phyloP scores from a whole-genome alignment of 2,329 filamentous ascomycete species.

The Calonectria montana region DNA sequence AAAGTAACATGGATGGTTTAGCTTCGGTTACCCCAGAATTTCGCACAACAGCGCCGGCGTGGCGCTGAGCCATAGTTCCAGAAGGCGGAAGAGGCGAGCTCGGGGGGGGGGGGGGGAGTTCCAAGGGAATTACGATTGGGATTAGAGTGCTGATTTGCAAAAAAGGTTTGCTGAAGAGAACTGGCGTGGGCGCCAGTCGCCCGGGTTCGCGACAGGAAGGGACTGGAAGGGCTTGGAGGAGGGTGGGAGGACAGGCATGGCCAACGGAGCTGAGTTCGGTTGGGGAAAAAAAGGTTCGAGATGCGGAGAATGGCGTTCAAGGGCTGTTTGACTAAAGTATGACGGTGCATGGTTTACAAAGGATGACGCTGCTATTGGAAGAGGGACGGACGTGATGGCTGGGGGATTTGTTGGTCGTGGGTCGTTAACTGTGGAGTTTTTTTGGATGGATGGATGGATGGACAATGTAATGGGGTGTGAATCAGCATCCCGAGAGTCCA shows the following conservation, averaged over 20 bases:
- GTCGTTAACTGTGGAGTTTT: background rate
- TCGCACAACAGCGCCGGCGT: background rate
- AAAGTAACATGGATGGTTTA: too few species aligned
- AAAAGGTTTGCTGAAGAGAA: background rate
- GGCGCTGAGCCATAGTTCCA: background rate
- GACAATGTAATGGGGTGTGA: too few species aligned
- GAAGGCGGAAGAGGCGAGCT: conserved; percentile 2
- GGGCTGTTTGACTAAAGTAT: conserved; percentile 5
- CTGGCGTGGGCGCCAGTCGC: background rate
- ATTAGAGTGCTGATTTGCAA: conserved; percentile 18
- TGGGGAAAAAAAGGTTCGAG: background rate
- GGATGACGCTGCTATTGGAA: background rate
- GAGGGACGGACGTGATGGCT: background rate
- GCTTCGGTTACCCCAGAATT: background rate
- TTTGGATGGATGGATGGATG: too few species aligned
- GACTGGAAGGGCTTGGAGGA: background rate
- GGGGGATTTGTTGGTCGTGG: background rate
- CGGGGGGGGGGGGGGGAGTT: background rate
- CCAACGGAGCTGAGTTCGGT: background rate
- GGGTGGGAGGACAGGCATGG: background rate
- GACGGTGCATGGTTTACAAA: background rate
- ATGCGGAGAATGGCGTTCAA: conserved; percentile 1
- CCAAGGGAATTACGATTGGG: background rate
- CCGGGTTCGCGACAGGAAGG: background rate
- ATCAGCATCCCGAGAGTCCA: background rate